Percentiles rank a stretch among this genome's conserved stretches.
phyloP scores from a whole-genome alignment of 2,329 filamentous ascomycete species.

The Trichoderma simmonsii region DNA sequence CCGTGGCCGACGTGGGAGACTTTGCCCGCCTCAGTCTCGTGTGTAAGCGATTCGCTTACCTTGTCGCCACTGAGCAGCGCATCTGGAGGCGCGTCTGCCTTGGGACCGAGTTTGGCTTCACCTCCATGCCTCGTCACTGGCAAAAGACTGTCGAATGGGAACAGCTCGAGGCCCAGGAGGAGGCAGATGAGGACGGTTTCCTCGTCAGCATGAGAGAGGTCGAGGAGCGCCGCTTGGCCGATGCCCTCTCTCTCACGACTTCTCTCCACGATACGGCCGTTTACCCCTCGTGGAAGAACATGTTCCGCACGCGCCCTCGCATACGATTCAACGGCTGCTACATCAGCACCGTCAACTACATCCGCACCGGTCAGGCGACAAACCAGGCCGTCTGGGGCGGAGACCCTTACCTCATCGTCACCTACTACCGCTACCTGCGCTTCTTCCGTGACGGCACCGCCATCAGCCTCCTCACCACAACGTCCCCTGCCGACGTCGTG shows the following conservation, averaged over 20 bases:
- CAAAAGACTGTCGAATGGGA: slow-evolving; percentile 58
- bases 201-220: slow-evolving; percentile 39
- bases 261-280: slow-evolving; percentile 43
- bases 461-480: slow-evolving; percentile 75
- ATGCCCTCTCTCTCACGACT: slow-evolving; percentile 37
- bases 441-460: slow-evolving; percentile 88
- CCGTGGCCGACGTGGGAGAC: slow-evolving; percentile 69
- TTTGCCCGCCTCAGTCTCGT: slow-evolving; percentile 75
- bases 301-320: slow-evolving; percentile 80
- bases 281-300: slow-evolving; percentile 58
- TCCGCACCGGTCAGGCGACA: slow-evolving; percentile 71
- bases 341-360: slow-evolving; percentile 95
- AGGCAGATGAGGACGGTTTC: slow-evolving; percentile 31
- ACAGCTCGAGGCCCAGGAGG: slow-evolving; percentile 37
- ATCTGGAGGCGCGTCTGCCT: slow-evolving; percentile 80
- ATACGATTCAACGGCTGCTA: slow-evolving; percentile 95
- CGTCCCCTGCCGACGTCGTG: slow-evolving; percentile 83
- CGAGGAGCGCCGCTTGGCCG: slow-evolving; percentile 31
- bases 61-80: slow-evolving; percentile 77
- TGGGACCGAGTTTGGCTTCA: slow-evolving; percentile 71
- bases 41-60: slow-evolving; percentile 82
- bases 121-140: slow-evolving; percentile 78
- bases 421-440: slow-evolving; percentile 94
- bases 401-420: slow-evolving; percentile 84
- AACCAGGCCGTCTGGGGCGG: slow-evolving; percentile 72